Evolutionary conservation across 345 rosid genomes (phyloP).

Genomic region (Anastatica hierochuntica): DNA sequence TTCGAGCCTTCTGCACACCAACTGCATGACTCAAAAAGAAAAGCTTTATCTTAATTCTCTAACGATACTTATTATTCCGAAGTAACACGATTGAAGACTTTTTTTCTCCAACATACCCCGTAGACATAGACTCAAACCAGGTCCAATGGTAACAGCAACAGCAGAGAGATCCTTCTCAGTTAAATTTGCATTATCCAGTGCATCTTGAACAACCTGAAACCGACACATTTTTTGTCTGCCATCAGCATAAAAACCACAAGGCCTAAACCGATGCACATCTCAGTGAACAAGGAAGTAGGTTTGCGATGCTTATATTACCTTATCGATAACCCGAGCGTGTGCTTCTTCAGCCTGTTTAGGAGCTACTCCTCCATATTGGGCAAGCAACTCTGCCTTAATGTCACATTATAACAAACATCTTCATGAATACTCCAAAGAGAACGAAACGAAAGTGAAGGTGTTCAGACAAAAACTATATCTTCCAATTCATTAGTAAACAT

Average conservation of each 20-base stretch:
- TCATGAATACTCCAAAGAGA: not conserved
- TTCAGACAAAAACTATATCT: not conserved
- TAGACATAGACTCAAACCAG: slow-evolving; percentile 92
- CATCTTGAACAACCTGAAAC: slow-evolving; percentile 75
- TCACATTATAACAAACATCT: no score
- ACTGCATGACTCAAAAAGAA: not conserved
- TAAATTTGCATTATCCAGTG: slow-evolving; percentile 62
- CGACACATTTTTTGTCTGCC: not conserved
- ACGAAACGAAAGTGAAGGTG: not conserved
- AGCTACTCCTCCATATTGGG: slow-evolving; percentile 84
- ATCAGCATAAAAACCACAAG: no score
- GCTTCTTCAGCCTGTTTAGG: slow-evolving; percentile 97
- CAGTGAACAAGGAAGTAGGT: not conserved
- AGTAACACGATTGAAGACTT: not conserved
- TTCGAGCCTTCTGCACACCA: not conserved
- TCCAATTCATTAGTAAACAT: not conserved
- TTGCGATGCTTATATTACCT: slow-evolving; percentile 28
- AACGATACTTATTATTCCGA: not conserved
- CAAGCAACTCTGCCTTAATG: slow-evolving; percentile 78
- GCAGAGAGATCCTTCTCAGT: slow-evolving; percentile 69
- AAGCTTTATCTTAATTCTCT: not conserved
- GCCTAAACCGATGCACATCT: not conserved
- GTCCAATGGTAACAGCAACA: slow-evolving; percentile 97
- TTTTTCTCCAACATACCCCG: slow-evolving; percentile 47
- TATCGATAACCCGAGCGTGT: slow-evolving; percentile 69